phyloP scores from a whole-genome alignment of 176 grass and related monocot species.

The Eleusine indica region DNA sequence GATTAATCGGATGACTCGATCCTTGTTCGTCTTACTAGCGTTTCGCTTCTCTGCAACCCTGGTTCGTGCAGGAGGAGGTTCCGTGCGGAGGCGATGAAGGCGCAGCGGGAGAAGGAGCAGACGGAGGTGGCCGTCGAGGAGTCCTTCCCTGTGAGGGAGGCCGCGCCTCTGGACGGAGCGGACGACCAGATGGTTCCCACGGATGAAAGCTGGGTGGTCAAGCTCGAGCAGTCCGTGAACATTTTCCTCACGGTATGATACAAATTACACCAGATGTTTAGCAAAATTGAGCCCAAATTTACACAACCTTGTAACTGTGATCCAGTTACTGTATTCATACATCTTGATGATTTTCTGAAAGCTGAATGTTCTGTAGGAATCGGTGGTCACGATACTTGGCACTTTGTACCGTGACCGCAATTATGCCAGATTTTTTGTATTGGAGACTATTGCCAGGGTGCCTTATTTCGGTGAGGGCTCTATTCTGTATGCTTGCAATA shows the following conservation, averaged over 20 bases:
- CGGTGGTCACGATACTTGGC: constrained; percentile 63
- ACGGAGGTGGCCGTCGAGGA: constrained; percentile 61
- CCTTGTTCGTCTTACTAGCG: background rate
- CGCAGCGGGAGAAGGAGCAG: constrained; percentile 55
- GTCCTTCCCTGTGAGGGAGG: constrained; percentile 48
- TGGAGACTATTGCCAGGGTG: constrained; percentile 92
- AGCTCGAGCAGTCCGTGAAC: constrained; percentile 73
- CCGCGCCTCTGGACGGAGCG: constrained; percentile 8
- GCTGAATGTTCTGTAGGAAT: constrained; percentile 50
- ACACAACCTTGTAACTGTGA: background rate
- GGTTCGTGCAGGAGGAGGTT: constrained; percentile 25
- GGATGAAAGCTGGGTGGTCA: constrained; percentile 50
- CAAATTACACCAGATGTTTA: background rate
- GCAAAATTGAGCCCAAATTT: background rate
- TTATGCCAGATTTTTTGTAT: constrained; percentile 91
- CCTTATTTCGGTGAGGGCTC: constrained; percentile 86
- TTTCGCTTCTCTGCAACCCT: background rate
- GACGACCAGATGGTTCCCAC: constrained; percentile 22
- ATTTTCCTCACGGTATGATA: constrained; percentile 66
- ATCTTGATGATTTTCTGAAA: background rate
- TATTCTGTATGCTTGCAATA: background rate
- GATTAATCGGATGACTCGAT: background rate
- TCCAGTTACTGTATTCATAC: background rate
- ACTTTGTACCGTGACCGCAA: constrained; percentile 63
- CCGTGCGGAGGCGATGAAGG: constrained; percentile 49